These are phyloP conservation scores for Flaveria sonorensis DNA, from an alignment of 129 eudicot genomes.

Conservation along the genomic window DNA sequence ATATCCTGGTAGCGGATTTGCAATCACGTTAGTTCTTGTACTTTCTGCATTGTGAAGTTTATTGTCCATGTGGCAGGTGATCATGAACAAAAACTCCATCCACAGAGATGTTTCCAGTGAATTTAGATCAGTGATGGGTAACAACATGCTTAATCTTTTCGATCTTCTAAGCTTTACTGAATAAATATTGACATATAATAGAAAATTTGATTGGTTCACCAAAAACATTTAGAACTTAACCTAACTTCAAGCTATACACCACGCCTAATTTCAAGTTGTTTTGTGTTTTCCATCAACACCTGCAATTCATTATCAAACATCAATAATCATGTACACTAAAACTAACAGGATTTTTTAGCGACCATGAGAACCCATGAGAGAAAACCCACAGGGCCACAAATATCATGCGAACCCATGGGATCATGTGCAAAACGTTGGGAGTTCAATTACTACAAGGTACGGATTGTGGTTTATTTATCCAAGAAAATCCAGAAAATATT, in stretches of 20 bases:
- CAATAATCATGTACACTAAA: background rate
- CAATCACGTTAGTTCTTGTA: background rate
- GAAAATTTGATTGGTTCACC: too few relatives aligned
- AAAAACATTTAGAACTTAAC: background rate
- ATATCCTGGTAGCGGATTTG: background rate
- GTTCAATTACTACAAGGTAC: too few relatives aligned
- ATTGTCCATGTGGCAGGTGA: background rate
- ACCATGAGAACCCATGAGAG: background rate
- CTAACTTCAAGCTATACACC: slow-evolving; percentile 47
- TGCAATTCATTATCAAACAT: slow-evolving; percentile 33
- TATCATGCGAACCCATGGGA: too few relatives aligned
- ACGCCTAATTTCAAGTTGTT: slow-evolving; percentile 68
- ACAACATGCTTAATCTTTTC: background rate
- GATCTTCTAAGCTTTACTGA: background rate
- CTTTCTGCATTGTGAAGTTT: background rate
- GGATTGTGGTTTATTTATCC: too few relatives aligned
- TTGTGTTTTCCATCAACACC: slow-evolving; percentile 84
- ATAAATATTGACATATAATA: background rate
- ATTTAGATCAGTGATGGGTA: too few relatives aligned
- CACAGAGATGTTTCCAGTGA: background rate
- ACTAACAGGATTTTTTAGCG: background rate
- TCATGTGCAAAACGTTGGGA: too few relatives aligned
- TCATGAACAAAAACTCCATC: background rate
- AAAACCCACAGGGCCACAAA: background rate
- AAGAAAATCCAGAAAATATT: too few relatives aligned